Base-by-base conservation (phyloP, 2,329 filamentous ascomycete species). In the Diaporthe eres region DNA sequence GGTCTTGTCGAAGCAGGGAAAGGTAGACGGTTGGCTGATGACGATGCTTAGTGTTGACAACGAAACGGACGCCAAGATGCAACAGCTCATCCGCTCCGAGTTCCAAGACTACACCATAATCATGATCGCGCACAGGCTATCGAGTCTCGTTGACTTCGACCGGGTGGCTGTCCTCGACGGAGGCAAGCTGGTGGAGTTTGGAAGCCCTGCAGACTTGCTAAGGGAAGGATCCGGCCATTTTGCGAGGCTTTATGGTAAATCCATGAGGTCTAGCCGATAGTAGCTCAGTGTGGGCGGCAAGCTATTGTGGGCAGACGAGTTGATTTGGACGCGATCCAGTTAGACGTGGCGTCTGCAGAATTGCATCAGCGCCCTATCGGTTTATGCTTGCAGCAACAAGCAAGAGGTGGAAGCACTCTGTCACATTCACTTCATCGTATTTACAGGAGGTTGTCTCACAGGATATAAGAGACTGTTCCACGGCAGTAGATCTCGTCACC, bases 141-240 rank as follows among this genome's bases (percentile, higher is more conserved):
- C 83, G 22, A 88, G 85, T 22, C 85, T 88, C 39, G 82, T 86
- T 53, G 86, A 87, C 77, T 89, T 87, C 78, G 87, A 89, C 77
- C 82, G 82, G n/a, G 84, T 89, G 37, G 83, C 86, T 1, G 85
- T 89, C 10, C 85, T 89, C 84, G 85, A 88, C 25, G 81, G 82
- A 28, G 87, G 88, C 4, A 79, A 80, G 77, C 80, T 89, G 39
- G 84, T 86, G 0, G 88, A 89, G 78, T 77, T 81, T 37, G 82
- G 80, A 1, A 79, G 78, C 19, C 82, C 81, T 22, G 71, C n/a
- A 10, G 67, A 77, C 44, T 60, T 82, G 17, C 77, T 77, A 8
- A 22, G 61, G 28, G 67, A 75, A 42, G 25, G 17, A 8, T 39
- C 71, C 15, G 71, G 72, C 12, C 51, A 73, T 22, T 75, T 76